Conservation (phyloP, 345 rosid species). For the Linum lewisii region DNA sequence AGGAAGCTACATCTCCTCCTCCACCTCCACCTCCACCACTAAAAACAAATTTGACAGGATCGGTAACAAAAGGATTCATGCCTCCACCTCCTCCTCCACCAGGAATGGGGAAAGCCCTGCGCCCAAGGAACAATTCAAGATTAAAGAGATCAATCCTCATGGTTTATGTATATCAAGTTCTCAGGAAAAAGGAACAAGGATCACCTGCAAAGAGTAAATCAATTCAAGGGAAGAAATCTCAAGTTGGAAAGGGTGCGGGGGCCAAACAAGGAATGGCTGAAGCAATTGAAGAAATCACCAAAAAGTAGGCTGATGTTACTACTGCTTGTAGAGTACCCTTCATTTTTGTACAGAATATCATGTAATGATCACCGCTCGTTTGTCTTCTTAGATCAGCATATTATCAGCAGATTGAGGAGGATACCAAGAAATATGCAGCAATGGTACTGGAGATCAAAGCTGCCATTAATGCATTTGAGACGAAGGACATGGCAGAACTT, state of each 20-base stretch:
- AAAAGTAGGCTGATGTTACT: background rate
- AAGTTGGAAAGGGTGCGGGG: background rate
- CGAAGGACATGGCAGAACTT: conserved; percentile 8
- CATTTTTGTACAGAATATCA: background rate
- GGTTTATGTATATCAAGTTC: background rate
- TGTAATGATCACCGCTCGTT: background rate
- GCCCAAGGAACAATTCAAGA: background rate
- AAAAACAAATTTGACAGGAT: background rate
- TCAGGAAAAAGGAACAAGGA: background rate
- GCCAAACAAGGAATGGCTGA: background rate
- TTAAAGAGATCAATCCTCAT: conserved; percentile 2
- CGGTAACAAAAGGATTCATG: background rate
- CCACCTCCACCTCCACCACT: conserved; percentile 1
- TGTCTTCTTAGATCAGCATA: conserved; percentile 4
- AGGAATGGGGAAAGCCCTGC: background rate
- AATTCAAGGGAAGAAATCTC: background rate
- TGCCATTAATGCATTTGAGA: background rate
- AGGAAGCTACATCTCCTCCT: background rate
- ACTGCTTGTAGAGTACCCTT: background rate
- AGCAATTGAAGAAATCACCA: background rate
- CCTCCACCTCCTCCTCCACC: conserved; percentile 6
- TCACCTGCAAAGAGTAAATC: background rate
- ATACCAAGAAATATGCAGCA: conserved; percentile 3
- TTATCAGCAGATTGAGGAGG: conserved; percentile 3
- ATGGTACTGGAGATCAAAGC: background rate